These are phyloP conservation scores for Cercospora janseana DNA, from an alignment of 2,329 filamentous ascomycete species.

Conservation along the genomic window DNA sequence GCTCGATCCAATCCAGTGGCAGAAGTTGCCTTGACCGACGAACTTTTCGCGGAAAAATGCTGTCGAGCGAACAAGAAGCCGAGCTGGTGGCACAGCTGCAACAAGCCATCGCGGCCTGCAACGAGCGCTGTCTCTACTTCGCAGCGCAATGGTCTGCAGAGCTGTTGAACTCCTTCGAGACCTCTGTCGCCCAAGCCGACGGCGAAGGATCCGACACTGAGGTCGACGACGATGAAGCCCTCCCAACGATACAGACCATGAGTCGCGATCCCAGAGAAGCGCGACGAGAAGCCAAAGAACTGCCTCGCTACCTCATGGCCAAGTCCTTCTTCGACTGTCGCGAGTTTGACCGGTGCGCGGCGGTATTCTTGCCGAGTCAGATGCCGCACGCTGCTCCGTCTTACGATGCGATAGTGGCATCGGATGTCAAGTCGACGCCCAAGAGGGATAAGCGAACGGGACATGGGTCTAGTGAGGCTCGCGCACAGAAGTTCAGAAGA, in stretches of 20 bases:
- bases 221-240: conserved; percentile 32
- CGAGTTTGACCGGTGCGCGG: conserved; percentile 90
- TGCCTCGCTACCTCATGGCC: conserved; percentile 80
- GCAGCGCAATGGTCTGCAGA: conserved; percentile 98
- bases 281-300: conserved; percentile 72
- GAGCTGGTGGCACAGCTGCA: conserved; percentile 74
- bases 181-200: conserved; percentile 37
- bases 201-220: conserved; percentile 54
- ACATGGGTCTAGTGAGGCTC: background rate
- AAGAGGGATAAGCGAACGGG: conserved; percentile 5
- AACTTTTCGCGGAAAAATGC: too few relatives aligned
- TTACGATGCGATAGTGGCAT: conserved; percentile 36
- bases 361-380: conserved; percentile 69
- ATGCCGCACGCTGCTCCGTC: conserved; percentile 51
- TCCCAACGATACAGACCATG: conserved; percentile 46
- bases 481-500: conserved; percentile 30
- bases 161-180: conserved; percentile 78
- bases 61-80: conserved; percentile 45
- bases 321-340: conserved; percentile 94
- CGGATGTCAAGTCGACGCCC: conserved; percentile 49
- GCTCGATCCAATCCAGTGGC: background rate
- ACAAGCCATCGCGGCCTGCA: conserved; percentile 84
- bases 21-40: too few relatives aligned
- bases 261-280: conserved; percentile 71
- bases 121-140: conserved; percentile 91